phyloP scores from a whole-genome alignment of 1,139 yeast species.

The Waltiozyma solani region DNA sequence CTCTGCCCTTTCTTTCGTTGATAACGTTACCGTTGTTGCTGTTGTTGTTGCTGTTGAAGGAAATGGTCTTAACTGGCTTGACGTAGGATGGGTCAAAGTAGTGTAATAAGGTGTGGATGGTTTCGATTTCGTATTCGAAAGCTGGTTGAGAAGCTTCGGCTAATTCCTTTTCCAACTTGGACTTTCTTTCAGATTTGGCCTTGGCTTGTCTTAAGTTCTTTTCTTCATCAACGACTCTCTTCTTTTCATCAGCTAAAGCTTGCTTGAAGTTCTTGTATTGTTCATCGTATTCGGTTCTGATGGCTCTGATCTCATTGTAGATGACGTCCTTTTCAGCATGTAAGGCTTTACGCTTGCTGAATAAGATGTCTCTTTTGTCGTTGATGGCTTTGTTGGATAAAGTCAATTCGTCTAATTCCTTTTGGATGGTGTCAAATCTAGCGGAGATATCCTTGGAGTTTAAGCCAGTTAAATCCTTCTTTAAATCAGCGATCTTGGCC shows the following conservation, averaged over 20 bases:
- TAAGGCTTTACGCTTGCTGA: constrained; percentile 57
- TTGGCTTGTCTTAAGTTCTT: constrained; percentile 44
- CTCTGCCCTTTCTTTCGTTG: constrained; percentile 27
- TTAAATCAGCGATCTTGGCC: constrained; percentile 66
- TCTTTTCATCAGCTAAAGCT: constrained; percentile 58
- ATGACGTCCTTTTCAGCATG: constrained; percentile 63
- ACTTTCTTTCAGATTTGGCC: constrained; percentile 51
- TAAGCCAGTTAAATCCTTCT: constrained; percentile 50
- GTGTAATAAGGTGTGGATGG: constrained; percentile 60
- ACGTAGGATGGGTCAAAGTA: constrained; percentile 76
- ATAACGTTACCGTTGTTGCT: constrained; percentile 18
- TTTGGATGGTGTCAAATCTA: constrained; percentile 44
- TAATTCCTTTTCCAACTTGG: constrained; percentile 56
- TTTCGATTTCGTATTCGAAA: constrained; percentile 61
- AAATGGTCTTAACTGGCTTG: constrained; percentile 34
- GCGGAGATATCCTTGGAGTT: constrained; percentile 54
- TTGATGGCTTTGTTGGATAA: constrained; percentile 52
- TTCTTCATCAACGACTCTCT: constrained; percentile 63
- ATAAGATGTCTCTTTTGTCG: constrained; percentile 56
- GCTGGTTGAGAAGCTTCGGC: constrained; percentile 77
- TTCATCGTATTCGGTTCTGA: constrained; percentile 59
- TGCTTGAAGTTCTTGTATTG: constrained; percentile 64
- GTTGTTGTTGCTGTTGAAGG: constrained; percentile 10
- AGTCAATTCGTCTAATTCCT: constrained; percentile 52
- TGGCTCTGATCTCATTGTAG: constrained; percentile 51